Evolutionary conservation across 2,329 filamentous ascomycete species (phyloP).

Genomic region (Lecanicillium sp.): DNA sequence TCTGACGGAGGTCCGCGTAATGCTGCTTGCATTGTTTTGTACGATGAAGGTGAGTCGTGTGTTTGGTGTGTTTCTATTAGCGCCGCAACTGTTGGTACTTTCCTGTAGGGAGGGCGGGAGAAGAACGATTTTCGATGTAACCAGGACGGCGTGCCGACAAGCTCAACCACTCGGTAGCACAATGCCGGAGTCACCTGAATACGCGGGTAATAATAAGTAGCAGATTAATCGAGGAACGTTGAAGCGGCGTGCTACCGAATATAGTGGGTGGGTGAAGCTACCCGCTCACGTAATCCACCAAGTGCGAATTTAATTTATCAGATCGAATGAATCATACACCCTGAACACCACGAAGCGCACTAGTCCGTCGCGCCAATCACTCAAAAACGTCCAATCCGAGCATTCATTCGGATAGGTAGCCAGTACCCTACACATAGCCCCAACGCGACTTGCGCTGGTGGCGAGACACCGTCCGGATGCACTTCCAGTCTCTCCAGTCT

Average conservation of each 20-base stretch:
- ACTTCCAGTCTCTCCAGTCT: conserved; percentile 1
- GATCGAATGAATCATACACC: conserved; percentile 17
- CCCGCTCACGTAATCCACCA: conserved; percentile 12
- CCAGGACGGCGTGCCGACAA: too few relatives aligned
- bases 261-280: neutral
- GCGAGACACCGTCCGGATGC: conserved; percentile 8
- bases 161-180: too few relatives aligned
- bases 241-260: neutral
- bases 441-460: conserved; percentile 3
- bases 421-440: neutral
- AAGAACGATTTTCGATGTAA: too few relatives aligned
- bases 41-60: too few relatives aligned
- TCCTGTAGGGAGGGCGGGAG: too few relatives aligned
- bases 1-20: too few relatives aligned
- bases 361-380: neutral
- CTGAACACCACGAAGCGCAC: conserved; percentile 1
- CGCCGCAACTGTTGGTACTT: too few relatives aligned
- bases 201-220: too few relatives aligned
- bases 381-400: neutral
- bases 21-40: too few relatives aligned
- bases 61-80: too few relatives aligned
- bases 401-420: neutral
- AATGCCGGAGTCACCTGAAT: too few relatives aligned
- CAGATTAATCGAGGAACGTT: too few relatives aligned
- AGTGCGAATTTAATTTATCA: conserved; percentile 13